A percentile compares a stretch with the other conserved stretches of the same genome.
These are phyloP conservation scores for Trametes maxima DNA, from an alignment of 768 basidiomycete species.

Conservation along the genomic window DNA sequence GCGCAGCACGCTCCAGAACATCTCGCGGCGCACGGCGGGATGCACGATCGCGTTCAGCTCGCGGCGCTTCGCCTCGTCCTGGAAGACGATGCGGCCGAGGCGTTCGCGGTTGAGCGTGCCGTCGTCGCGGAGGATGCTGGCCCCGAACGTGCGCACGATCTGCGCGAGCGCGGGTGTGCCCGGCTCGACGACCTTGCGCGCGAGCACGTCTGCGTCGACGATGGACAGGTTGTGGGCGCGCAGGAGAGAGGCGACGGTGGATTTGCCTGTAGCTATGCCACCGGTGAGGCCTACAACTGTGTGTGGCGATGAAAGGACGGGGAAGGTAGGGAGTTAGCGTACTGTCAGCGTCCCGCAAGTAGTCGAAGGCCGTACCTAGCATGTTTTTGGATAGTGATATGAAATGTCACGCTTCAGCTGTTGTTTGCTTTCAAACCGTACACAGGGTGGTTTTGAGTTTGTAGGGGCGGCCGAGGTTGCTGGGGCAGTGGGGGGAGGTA, in stretches of 20 bases:
- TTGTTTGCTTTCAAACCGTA: neutral
- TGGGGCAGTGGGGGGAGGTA: neutral
- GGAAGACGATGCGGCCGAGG: slow-evolving; percentile 85
- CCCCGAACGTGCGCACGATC: slow-evolving; percentile 74
- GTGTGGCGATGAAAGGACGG: neutral
- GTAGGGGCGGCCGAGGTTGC: neutral
- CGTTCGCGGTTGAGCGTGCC: slow-evolving; percentile 81
- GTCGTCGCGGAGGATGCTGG: slow-evolving; percentile 61
- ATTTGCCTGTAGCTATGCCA: slow-evolving; percentile 96
- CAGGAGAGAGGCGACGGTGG: slow-evolving; percentile 81
- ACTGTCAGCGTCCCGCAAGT: neutral
- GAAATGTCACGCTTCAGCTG: neutral
- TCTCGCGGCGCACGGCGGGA: slow-evolving; percentile 83
- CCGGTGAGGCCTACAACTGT: slow-evolving; percentile 94
- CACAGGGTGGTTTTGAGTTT: neutral
- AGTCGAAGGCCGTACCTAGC: slow-evolving; percentile 11
- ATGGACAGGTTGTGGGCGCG: slow-evolving; percentile 71
- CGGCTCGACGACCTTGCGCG: slow-evolving; percentile 83
- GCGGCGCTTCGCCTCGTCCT: slow-evolving; percentile 67
- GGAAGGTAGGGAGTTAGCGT: neutral
- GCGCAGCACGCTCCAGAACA: slow-evolving; percentile 66
- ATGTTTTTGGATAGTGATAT: slow-evolving; percentile 1
- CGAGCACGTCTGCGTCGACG: slow-evolving; percentile 90
- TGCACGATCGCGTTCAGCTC: slow-evolving; percentile 86
- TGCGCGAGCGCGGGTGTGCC: slow-evolving; percentile 71